phyloP scores from a whole-genome alignment of 306 rosid species.

The Cucumis sativus region Cucumber_9930_V3 NC_026660.2:9548001-9548500 shows the following conservation, averaged over 20 bases:
- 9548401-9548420: constrained; percentile 98
- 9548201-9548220: neutral
- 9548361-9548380: constrained; percentile 98
- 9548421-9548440: constrained; percentile 38
- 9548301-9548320: too few relatives aligned
- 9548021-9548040: neutral
- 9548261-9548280: neutral
- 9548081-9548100: neutral
- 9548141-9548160: constrained; percentile 99
- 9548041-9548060: neutral
- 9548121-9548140: constrained; percentile 91
- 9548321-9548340: too few relatives aligned
- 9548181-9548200: neutral
- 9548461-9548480: neutral
- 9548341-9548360: constrained; percentile 94
- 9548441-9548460: neutral
- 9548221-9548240: neutral
- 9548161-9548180: constrained; percentile 98
- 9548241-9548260: neutral
- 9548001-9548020: constrained; percentile 4
- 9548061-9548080: neutral
- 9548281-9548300: neutral
- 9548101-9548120: constrained; percentile 23
- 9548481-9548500: too few relatives aligned
- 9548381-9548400: constrained; percentile 99